Evolutionary conservation across 2,329 filamentous ascomycete genomes (phyloP).

Genomic region (Stagonosporopsis rhizophila): DNA sequence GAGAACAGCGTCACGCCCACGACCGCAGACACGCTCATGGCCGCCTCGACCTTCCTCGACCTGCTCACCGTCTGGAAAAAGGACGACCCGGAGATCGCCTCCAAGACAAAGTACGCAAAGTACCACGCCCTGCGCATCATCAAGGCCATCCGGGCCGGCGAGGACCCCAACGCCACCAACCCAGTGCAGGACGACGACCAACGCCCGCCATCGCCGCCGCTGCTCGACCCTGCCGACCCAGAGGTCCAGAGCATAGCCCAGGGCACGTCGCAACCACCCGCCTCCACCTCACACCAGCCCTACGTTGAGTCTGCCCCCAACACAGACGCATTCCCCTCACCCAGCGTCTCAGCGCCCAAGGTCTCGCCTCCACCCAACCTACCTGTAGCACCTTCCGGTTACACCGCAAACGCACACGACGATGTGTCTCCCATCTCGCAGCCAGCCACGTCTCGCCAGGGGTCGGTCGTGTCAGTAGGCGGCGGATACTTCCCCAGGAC

Average conservation of each 20-base stretch:
- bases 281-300: constrained; percentile 50
- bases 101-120: constrained; percentile 96
- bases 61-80: constrained; percentile 82
- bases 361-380: constrained; percentile 53
- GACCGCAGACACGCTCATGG: constrained; percentile 93
- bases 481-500: constrained; percentile 65
- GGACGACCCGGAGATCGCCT: constrained; percentile 73
- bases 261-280: constrained; percentile 32
- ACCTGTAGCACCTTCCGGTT: constrained; percentile 41
- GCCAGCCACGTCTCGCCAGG: constrained; percentile 52
- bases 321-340: constrained; percentile 58
- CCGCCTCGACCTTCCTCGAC: constrained; percentile 90
- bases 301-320: constrained; percentile 68
- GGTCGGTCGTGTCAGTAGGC: constrained; percentile 55
- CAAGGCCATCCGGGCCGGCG: constrained; percentile 87
- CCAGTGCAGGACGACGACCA: constrained; percentile 66
- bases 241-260: constrained; percentile 65
- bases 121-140: constrained; percentile 92
- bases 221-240: constrained; percentile 69
- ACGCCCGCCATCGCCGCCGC: constrained; percentile 45
- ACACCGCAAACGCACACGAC: constrained; percentile 49
- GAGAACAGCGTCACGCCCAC: constrained; percentile 84
- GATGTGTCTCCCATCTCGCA: constrained; percentile 63
- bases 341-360: constrained; percentile 49
- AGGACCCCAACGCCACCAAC: constrained; percentile 91